A percentile compares a stretch with the other conserved stretches of the same genome.
Evolutionary conservation across 495 filamentous ascomycete genomes (phyloP).

Genomic region (Staphylotrichum tortipilum): DNA sequence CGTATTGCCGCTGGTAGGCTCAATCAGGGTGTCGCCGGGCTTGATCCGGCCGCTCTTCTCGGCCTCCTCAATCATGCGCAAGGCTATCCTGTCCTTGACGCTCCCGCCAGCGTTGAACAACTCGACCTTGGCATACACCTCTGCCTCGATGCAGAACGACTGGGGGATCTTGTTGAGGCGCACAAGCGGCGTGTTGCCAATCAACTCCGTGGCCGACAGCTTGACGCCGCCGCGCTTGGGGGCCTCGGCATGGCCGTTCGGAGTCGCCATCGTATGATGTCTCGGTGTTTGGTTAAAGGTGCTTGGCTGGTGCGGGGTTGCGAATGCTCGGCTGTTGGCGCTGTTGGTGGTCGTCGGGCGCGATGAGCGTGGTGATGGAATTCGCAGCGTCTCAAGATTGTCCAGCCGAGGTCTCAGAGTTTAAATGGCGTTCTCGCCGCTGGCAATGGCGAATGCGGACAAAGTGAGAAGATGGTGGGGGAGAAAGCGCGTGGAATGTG

Average conservation of each 20-base stretch:
- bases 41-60: conserved; percentile 88
- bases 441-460: background rate
- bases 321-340: no score
- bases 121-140: conserved; percentile 91
- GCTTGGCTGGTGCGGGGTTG: background rate
- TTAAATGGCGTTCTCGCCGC: background rate
- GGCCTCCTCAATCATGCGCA: conserved; percentile 96
- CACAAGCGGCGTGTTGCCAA: conserved; percentile 92
- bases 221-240: conserved; percentile 22
- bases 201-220: conserved; percentile 48
- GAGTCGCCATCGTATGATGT: conserved; percentile 4
- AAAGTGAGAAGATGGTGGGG: background rate
- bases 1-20: conserved; percentile 97
- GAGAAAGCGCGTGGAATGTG: conserved; percentile 12
- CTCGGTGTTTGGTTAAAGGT: background rate
- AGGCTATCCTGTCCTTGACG: conserved; percentile 94
- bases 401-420: no score
- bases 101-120: conserved; percentile 96
- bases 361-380: no score
- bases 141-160: conserved; percentile 76
- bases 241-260: conserved; percentile 14
- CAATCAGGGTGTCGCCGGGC: conserved; percentile 93
- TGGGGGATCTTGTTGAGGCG: conserved; percentile 86
- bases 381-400: no score
- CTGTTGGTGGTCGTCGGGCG: no score